A percentile compares a stretch with the other conserved stretches of the same genome.
These are phyloP conservation scores for Saccharata proteae DNA, from an alignment of 2,329 filamentous ascomycete species.

Conservation along the genomic window DNA sequence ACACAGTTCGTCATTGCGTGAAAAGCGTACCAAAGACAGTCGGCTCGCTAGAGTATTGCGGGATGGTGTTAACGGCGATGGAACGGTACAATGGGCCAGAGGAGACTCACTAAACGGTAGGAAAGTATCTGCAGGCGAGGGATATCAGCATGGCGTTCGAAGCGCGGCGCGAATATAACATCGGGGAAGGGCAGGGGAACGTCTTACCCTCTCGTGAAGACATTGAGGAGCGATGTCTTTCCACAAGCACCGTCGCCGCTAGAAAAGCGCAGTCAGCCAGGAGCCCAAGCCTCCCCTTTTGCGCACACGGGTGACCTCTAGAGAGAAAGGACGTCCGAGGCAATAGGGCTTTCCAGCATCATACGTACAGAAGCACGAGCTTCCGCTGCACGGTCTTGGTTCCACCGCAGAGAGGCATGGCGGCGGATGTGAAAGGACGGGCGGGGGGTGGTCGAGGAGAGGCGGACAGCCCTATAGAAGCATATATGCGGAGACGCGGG, in stretches of 20 bases:
- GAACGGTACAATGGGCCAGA: slow-evolving; percentile 1
- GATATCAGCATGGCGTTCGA: slow-evolving; percentile 11
- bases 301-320: no score
- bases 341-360: no score
- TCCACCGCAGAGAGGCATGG: slow-evolving; percentile 38
- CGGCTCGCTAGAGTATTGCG: slow-evolving; percentile 63
- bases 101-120: slow-evolving; percentile 70
- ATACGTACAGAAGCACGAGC: slow-evolving; percentile 76
- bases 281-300: no score
- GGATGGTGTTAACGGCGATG: no score
- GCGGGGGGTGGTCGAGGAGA: no score
- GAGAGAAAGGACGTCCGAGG: no score
- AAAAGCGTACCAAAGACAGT: slow-evolving; percentile 63
- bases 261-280: slow-evolving; percentile 8
- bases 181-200: slow-evolving; percentile 1
- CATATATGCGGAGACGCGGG: no score
- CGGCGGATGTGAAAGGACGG: slow-evolving; percentile 11
- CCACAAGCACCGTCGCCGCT: slow-evolving; percentile 94
- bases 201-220: slow-evolving; percentile 89
- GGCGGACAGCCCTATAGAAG: no score
- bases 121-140: slow-evolving; percentile 61
- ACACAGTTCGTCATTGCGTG: background rate
- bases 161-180: slow-evolving; percentile 1
- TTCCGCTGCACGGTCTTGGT: slow-evolving; percentile 81
- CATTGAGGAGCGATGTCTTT: slow-evolving; percentile 93